A percentile compares a stretch with the other conserved stretches of the same genome.
Evolutionary conservation across 1,139 yeast species (phyloP).

Genomic region (Candida labiduridarum): DNA sequence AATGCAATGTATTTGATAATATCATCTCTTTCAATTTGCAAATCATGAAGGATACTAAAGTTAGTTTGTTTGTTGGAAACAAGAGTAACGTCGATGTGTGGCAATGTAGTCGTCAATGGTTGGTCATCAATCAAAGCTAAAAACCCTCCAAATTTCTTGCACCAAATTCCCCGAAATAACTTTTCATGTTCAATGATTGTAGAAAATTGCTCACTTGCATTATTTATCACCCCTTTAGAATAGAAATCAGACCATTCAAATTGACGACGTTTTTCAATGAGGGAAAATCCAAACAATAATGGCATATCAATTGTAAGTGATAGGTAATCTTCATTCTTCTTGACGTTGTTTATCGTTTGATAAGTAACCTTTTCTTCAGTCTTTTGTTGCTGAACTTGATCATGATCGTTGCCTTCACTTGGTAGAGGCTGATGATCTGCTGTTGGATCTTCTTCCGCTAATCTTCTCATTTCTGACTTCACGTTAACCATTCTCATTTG

Average conservation of each 20-base stretch:
- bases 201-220: slow-evolving; percentile 62
- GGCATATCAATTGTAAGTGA: slow-evolving; percentile 75
- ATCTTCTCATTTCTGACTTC: slow-evolving; percentile 29
- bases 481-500: slow-evolving; percentile 45
- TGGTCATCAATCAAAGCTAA: slow-evolving; percentile 28
- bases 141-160: slow-evolving; percentile 56
- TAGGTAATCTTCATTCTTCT: slow-evolving; percentile 46
- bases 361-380: slow-evolving; percentile 17
- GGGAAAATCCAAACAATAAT: slow-evolving; percentile 71
- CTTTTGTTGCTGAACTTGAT: background rate
- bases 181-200: slow-evolving; percentile 61
- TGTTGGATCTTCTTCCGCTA: slow-evolving; percentile 13
- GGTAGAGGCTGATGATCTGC: no score
- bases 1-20: slow-evolving; percentile 37
- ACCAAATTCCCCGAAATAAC: slow-evolving; percentile 63
- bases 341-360: slow-evolving; percentile 32
- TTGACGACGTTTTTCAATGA: slow-evolving; percentile 72
- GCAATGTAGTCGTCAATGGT: slow-evolving; percentile 27
- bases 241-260: slow-evolving; percentile 64
- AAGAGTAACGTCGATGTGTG: slow-evolving; percentile 45
- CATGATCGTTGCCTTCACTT: background rate
- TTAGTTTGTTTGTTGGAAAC: slow-evolving; percentile 25
- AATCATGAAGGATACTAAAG: slow-evolving; percentile 25
- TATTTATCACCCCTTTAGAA: slow-evolving; percentile 50
- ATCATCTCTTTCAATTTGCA: slow-evolving; percentile 42